Evolutionary conservation across 176 grass and related monocot genomes (phyloP).

Genomic region (Miscanthus lutarioriparius): DNA sequence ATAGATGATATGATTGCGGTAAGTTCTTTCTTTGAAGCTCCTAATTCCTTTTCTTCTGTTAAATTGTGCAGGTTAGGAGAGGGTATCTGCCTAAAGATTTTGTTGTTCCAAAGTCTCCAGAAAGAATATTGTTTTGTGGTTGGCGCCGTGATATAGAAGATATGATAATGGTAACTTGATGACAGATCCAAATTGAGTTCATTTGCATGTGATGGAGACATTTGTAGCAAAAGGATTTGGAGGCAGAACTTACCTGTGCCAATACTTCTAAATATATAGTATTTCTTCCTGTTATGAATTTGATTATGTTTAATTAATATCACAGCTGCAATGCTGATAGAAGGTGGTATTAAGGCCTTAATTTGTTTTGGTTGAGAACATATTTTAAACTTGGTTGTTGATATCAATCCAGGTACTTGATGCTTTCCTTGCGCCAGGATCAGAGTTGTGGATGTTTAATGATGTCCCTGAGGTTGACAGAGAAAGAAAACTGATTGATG

Average conservation of each 20-base stretch:
- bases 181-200: constrained; percentile 45
- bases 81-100: constrained; percentile 82
- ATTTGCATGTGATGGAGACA: constrained; percentile 8
- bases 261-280: neutral
- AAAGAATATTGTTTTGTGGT: constrained; percentile 94
- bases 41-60: constrained; percentile 62
- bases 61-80: constrained; percentile 68
- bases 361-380: constrained; percentile 1
- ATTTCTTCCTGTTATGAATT: neutral
- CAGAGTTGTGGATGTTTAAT: constrained; percentile 81
- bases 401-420: constrained; percentile 64
- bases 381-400: constrained; percentile 39
- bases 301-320: neutral
- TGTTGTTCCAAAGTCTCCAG: constrained; percentile 74
- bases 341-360: neutral
- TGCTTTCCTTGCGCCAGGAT: constrained; percentile 70
- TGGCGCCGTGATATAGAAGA: constrained; percentile 89
- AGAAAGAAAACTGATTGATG: constrained; percentile 55
- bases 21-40: constrained; percentile 63
- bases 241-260: neutral
- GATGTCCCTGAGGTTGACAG: constrained; percentile 67
- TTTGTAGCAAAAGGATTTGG: constrained; percentile 23
- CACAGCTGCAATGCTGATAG: neutral
- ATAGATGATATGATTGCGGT: constrained; percentile 93
- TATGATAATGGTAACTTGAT: constrained; percentile 92